Base-by-base conservation (phyloP, 192 early-diverging fungal species). In the Coemansia sp. region DNA sequence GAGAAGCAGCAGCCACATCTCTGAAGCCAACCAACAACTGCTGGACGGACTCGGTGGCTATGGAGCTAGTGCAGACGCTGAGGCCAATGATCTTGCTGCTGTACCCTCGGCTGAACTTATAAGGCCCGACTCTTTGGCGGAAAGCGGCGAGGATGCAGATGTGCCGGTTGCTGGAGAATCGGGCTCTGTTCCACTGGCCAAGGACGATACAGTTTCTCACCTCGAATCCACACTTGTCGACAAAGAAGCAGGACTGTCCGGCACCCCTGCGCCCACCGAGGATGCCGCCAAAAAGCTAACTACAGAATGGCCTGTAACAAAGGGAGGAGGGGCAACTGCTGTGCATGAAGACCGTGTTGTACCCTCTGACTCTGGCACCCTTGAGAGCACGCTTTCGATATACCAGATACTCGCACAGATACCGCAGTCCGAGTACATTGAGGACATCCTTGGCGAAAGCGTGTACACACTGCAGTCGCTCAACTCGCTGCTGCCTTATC, bases 381-480 rank as follows among this genome's bases (percentile, higher is more conserved):
- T 64, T 62, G 83, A 80, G 31, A 63, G 69, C 41, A 47, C 69
- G 18, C 69, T 70, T 7, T 75, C 79, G 13, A 72, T 85, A 13
- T 80, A 74, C 65, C 83, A 80, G 11, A 53, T 80, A 27, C 71
- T 80, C 1, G 64, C 73, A 5, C 78, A 80, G 36, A 27, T 74
- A 16, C 70, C 78, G 2, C 57, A 64, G 29, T 44, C 50, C 8
- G 65, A 73, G 41, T 40, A 50, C 24, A 64, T 78, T 15, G 83
- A 78, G 39, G 75, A 78, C 8, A 77, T 78, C 18, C 36, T 80
- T 33, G 83, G 79, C 5, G 72, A 78, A n/a, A 78, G 78, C 65
- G 36, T 81, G 1, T 76, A 73, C 44, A 36, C 79, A 13, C 61
- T 81, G 15, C 79, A 81, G 65, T 57, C 71, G 8, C 68, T 81